Conservation (phyloP, 2,329 filamentous ascomycete species). For the Aspergillus fumigatus region DNA sequence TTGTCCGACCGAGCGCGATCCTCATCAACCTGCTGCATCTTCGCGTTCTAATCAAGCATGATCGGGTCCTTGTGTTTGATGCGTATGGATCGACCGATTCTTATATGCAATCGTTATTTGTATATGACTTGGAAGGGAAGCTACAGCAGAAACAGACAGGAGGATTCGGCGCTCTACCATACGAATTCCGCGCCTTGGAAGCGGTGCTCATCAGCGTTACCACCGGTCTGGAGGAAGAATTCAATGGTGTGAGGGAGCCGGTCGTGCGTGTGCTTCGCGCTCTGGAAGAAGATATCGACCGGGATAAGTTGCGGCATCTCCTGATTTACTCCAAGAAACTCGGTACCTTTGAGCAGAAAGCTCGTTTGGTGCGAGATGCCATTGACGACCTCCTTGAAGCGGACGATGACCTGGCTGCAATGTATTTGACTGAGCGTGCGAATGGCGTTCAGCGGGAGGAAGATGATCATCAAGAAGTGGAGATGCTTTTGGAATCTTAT, state of each 20-base stretch:
- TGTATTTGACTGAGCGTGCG: constrained; percentile 91
- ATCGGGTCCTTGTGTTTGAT: constrained; percentile 92
- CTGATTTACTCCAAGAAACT: constrained; percentile 93
- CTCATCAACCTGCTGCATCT: constrained; percentile 95
- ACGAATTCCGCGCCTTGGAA: constrained; percentile 94
- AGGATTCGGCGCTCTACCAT: constrained; percentile 62
- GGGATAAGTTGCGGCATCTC: constrained; percentile 84
- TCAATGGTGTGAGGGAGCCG: constrained; percentile 87
- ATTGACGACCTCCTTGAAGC: constrained; percentile 94
- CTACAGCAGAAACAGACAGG: constrained; percentile 70
- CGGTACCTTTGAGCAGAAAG: constrained; percentile 96
- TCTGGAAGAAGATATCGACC: constrained; percentile 92
- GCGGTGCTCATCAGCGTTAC: constrained; percentile 93
- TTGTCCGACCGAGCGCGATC: constrained; percentile 88
- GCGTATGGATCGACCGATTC: constrained; percentile 92
- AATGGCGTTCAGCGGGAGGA: constrained; percentile 67
- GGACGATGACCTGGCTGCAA: constrained; percentile 87
- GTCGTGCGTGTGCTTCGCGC: constrained; percentile 85
- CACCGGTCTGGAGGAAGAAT: constrained; percentile 85
- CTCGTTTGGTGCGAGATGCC: constrained; percentile 85
- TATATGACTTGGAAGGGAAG: constrained; percentile 94
- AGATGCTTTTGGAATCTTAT: constrained; percentile 95
- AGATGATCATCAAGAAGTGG: constrained; percentile 91
- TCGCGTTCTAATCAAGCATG: constrained; percentile 89
- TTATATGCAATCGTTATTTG: constrained; percentile 93